Conservation (phyloP, 352 stramenopile species). For the Globisporangium rhizosaccharum region DNA sequence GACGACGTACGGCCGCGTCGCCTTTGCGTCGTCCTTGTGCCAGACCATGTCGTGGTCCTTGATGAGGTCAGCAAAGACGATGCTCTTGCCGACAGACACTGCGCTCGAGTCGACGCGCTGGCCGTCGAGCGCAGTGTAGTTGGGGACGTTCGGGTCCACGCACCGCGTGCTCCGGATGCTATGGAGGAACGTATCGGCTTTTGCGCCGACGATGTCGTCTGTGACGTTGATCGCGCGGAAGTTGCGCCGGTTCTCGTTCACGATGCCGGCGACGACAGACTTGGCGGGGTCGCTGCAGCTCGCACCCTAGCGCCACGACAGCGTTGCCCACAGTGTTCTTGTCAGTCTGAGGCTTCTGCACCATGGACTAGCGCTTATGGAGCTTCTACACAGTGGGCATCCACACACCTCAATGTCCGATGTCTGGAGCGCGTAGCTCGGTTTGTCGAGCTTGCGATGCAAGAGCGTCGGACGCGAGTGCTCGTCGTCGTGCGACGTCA, state of each 20-base stretch:
- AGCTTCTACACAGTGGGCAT: background rate
- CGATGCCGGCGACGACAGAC: slow-evolving; percentile 51
- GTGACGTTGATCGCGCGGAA: slow-evolving; percentile 58
- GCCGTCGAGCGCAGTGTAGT: slow-evolving; percentile 57
- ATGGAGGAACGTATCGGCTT: slow-evolving; percentile 57
- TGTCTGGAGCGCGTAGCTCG: slow-evolving; percentile 44
- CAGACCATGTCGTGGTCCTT: slow-evolving; percentile 33
- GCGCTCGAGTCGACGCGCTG: slow-evolving; percentile 54
- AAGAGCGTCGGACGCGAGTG: slow-evolving; percentile 36
- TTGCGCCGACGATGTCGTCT: slow-evolving; percentile 55
- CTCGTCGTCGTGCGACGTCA: slow-evolving; percentile 44
- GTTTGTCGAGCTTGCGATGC: slow-evolving; percentile 50
- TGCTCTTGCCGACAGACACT: slow-evolving; percentile 59
- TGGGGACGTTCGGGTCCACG: slow-evolving; percentile 59
- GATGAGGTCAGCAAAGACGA: slow-evolving; percentile 60
- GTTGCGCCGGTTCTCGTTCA: slow-evolving; percentile 46
- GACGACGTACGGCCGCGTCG: slow-evolving; percentile 32
- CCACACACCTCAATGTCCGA: slow-evolving; percentile 41
- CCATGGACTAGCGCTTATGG: background rate
- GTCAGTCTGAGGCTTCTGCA: background rate
- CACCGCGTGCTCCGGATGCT: slow-evolving; percentile 63
- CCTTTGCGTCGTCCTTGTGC: slow-evolving; percentile 18
- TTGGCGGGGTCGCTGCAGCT: slow-evolving; percentile 45
- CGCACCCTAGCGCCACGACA: slow-evolving; percentile 19
- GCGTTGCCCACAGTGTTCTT: background rate